Evolutionary conservation across 257 asterid species (phyloP).

Genomic region (Eustoma russellianum): DNA sequence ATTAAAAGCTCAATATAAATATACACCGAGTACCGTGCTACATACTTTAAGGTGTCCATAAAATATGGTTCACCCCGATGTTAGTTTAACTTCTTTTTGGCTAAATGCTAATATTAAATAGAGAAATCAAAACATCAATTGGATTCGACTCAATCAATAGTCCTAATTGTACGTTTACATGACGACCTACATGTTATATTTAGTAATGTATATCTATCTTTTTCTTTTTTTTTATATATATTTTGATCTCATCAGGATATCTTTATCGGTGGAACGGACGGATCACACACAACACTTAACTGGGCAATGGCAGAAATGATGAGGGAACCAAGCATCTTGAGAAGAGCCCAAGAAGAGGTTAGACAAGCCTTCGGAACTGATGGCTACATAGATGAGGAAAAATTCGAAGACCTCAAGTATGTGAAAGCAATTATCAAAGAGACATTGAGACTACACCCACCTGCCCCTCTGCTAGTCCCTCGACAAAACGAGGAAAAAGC

Average conservation of each 20-base stretch:
- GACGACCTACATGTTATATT: no score
- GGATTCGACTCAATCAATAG: no score
- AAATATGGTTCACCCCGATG: no score
- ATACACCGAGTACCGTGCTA: no score
- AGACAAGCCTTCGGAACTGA: background rate
- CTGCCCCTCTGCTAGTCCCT: conserved; percentile 1
- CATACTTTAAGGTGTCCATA: no score
- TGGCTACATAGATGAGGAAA: background rate
- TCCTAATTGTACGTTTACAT: no score
- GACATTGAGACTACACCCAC: background rate
- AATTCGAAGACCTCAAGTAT: background rate
- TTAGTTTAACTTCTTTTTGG: no score
- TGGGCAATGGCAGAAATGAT: conserved; percentile 4
- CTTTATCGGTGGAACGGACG: background rate
- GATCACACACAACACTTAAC: background rate
- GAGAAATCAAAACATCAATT: no score
- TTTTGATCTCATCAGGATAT: background rate
- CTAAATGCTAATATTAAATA: no score
- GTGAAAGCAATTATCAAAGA: conserved; percentile 1
- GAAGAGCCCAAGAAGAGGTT: background rate
- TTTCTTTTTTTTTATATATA: no score
- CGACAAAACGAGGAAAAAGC: background rate
- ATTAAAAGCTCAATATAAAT: no score
- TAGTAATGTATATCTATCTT: no score
- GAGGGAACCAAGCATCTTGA: background rate